These are phyloP conservation scores for Neopestalotiopsis sp. DNA, from an alignment of 2,329 filamentous ascomycete species.

Conservation along the genomic window DNA sequence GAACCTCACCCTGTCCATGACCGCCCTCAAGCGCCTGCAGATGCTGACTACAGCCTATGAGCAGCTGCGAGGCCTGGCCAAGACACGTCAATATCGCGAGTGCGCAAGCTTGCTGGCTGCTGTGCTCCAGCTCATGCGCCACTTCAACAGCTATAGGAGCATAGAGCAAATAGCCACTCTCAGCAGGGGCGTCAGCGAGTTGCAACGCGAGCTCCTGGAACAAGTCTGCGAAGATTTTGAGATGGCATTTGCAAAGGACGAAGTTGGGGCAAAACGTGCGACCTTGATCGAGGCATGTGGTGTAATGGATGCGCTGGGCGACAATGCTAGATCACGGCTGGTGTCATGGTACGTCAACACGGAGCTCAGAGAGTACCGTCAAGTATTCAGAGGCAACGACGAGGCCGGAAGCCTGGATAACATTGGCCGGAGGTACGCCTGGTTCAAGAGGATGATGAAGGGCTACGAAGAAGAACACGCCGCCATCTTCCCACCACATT, in stretches of 20 bases:
- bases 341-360: constrained; percentile 99
- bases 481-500: constrained; percentile 82
- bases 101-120: constrained; percentile 93
- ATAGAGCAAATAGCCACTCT: constrained; percentile 97
- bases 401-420: constrained; percentile 97
- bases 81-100: constrained; percentile 89
- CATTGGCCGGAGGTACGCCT: constrained; percentile 91
- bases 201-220: constrained; percentile 90
- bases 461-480: constrained; percentile 94
- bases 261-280: constrained; percentile 71
- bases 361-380: constrained; percentile 90
- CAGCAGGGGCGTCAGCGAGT: constrained; percentile 88
- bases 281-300: constrained; percentile 85
- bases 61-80: constrained; percentile 82
- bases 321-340: constrained; percentile 79
- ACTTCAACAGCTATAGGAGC: constrained; percentile 97
- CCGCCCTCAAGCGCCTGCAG: constrained; percentile 92
- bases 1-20: constrained; percentile 97
- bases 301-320: constrained; percentile 93
- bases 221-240: constrained; percentile 99
- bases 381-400: constrained; percentile 94
- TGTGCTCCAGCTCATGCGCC: constrained; percentile 95
- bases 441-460: constrained; percentile 96
- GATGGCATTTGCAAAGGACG: constrained; percentile 87
- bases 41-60: constrained; percentile 99